phyloP scores from a whole-genome alignment of 2,329 filamentous ascomycete species.

The Cytospora mali region DNA sequence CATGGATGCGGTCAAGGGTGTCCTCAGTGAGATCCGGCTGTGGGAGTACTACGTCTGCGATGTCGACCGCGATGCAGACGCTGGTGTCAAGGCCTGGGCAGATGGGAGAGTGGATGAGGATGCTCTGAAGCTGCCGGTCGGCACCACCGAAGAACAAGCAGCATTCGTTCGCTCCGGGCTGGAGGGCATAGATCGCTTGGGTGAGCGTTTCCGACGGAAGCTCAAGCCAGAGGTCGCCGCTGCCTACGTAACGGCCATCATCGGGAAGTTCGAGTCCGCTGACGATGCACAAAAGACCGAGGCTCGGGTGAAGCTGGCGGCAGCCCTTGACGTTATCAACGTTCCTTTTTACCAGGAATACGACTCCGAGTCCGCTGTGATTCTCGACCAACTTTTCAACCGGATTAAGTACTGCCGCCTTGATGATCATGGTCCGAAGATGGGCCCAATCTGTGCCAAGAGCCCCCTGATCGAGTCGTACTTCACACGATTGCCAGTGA shows the following conservation, averaged over 20 bases:
- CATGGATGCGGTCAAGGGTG: slow-evolving; percentile 82
- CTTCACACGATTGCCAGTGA: slow-evolving; percentile 85
- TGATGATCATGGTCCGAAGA: slow-evolving; percentile 87
- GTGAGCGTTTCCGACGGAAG: slow-evolving; percentile 74
- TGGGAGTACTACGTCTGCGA: slow-evolving; percentile 95
- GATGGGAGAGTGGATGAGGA: slow-evolving; percentile 48
- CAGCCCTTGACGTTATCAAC: slow-evolving; percentile 81
- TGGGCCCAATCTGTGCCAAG: slow-evolving; percentile 74
- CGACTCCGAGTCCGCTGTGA: slow-evolving; percentile 77
- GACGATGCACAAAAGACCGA: slow-evolving; percentile 46
- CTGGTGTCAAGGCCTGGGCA: slow-evolving; percentile 72
- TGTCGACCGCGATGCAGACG: slow-evolving; percentile 70
- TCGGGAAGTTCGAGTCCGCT: slow-evolving; percentile 64
- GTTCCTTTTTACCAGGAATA: slow-evolving; percentile 90
- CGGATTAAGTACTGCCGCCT: slow-evolving; percentile 92
- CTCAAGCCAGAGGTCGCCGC: slow-evolving; percentile 73
- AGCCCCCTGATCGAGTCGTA: slow-evolving; percentile 91
- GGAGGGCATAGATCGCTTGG: slow-evolving; percentile 70
- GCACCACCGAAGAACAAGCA: slow-evolving; percentile 52
- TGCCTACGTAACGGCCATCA: slow-evolving; percentile 66
- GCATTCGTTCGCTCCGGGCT: slow-evolving; percentile 71
- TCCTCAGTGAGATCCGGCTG: slow-evolving; percentile 74
- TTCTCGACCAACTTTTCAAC: slow-evolving; percentile 89
- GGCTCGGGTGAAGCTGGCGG: slow-evolving; percentile 57
- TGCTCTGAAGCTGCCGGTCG: slow-evolving; percentile 54